These are phyloP conservation scores for Vickermania ingenoplastis DNA, from an alignment of 208 protist genomes.

Conservation along the genomic window DNA sequence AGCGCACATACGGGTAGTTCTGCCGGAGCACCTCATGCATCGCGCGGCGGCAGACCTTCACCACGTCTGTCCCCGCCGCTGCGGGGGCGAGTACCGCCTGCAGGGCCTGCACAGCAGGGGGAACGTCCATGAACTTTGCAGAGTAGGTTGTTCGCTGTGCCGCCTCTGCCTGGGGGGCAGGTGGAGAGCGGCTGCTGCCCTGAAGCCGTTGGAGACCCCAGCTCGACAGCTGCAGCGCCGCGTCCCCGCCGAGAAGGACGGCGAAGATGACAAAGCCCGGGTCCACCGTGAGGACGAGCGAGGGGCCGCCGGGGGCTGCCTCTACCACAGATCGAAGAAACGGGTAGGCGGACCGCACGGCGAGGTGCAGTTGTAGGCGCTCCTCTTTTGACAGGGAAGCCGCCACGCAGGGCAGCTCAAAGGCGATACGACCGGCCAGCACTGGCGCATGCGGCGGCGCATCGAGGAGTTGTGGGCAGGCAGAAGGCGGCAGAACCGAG, in stretches of 20 bases:
- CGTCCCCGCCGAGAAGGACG: constrained; percentile 16
- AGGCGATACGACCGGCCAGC: neutral
- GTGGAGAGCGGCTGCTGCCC: neutral
- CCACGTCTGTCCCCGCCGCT: constrained; percentile 6
- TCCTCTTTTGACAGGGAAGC: constrained; percentile 8
- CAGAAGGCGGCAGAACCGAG: neutral
- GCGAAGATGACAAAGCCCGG: constrained; percentile 28
- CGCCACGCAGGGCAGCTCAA: neutral
- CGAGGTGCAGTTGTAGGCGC: constrained; percentile 13
- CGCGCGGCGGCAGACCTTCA: constrained; percentile 48
- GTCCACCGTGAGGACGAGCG: constrained; percentile 16
- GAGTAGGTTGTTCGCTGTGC: too few relatives aligned
- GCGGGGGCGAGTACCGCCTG: neutral
- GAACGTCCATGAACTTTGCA: neutral
- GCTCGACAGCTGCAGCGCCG: constrained; percentile 18
- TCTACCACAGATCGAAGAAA: constrained; percentile 22
- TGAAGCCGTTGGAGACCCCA: constrained; percentile 14
- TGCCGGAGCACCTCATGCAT: constrained; percentile 61
- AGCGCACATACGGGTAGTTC: constrained; percentile 49
- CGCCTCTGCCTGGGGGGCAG: neutral
- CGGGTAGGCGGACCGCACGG: constrained; percentile 31
- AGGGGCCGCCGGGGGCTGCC: neutral
- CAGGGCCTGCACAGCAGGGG: neutral
- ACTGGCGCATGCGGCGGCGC: neutral
- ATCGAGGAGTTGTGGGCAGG: neutral